phyloP scores from a whole-genome alignment of 257 asterid species.

The Rauvolfia tetraphylla region DNA sequence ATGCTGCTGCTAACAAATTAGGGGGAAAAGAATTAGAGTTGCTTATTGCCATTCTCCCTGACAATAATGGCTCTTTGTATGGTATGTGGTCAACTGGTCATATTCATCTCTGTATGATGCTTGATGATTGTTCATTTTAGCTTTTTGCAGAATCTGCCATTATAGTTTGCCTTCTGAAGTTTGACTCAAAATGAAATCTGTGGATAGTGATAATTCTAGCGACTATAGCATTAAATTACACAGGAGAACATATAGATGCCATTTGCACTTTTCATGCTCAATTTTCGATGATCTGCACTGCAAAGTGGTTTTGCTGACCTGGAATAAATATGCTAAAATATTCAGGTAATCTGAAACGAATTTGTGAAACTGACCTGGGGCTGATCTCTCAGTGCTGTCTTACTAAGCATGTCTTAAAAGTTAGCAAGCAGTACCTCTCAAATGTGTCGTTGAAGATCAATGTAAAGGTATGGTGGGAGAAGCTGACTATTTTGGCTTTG shows the following conservation, averaged over 20 bases:
- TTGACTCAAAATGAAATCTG: neutral
- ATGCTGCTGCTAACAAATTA: slow-evolving; percentile 18
- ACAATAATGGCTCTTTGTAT: slow-evolving; percentile 31
- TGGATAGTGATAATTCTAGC: neutral
- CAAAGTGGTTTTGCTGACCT: neutral
- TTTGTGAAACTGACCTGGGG: slow-evolving; percentile 35
- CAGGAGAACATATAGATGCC: neutral
- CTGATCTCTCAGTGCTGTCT: slow-evolving; percentile 35
- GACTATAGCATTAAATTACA: neutral
- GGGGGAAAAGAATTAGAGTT: slow-evolving; percentile 31
- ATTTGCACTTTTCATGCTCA: neutral
- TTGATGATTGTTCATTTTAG: neutral
- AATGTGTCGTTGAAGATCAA: slow-evolving; percentile 34
- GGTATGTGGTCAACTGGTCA: slow-evolving; percentile 15
- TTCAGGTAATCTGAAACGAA: slow-evolving; percentile 33
- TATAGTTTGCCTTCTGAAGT: neutral
- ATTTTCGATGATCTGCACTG: neutral
- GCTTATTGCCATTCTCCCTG: slow-evolving; percentile 34
- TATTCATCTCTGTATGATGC: neutral
- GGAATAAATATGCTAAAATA: neutral
- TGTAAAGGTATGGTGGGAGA: slow-evolving; percentile 21
- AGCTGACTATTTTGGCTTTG: neutral
- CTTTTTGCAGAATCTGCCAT: neutral
- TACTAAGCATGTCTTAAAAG: slow-evolving; percentile 28
- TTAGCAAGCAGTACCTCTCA: slow-evolving; percentile 28